Base-by-base conservation (phyloP, 139 green algal species). In the Chlamydomonas schloesseri region DNA sequence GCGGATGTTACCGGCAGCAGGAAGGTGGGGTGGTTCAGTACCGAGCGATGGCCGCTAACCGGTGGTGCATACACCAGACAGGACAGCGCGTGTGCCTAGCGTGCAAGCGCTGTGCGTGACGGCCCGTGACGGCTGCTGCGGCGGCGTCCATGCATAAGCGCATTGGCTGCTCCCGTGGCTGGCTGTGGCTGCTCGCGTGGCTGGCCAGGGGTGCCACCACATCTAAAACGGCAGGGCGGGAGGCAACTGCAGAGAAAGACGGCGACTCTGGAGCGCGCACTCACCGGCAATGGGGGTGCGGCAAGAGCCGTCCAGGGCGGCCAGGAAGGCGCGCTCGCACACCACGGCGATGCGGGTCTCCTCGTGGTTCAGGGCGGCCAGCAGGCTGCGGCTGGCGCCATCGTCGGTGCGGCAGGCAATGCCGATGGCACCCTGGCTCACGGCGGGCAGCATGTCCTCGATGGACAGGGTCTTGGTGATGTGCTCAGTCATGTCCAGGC, bases 361-460 rank as follows among this genome's bases (percentile, higher is more conserved):
- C 90, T 99, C 97, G 84, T 99, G 98, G 92, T 99, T 99, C 17
- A 99, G 94, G 3, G 91, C 88, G 13, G 94, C 95, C 84, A 99
- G 92, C 58, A 94, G 96, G 82, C 93, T 74, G 18, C 82, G 71
- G 33, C 90, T 82, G 55, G 88, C 62, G 37, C 95, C 91, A 81
- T 99, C 98, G 77, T 91, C 94, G 3, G 95, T 94, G 68, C 98
- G 94, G 91, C 98, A 99, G 20, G 97, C 97, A 83, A 99, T 99
- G 86, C 98, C 98, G 78, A 99, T 99, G 71, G 98, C 98, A 20
- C 98, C 98, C 93, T 98, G 94, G 26, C 97, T 95, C 8, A 99
- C 97, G 29, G 97, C 97, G 28, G 97, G 97, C 60, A 99, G 92
- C 97, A 99, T 99, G 68, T 99, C 97, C 1, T 99, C 97, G 24